Evolutionary conservation across 2,329 filamentous ascomycete species (phyloP).

Genomic region (Apiospora sp.): DNA sequence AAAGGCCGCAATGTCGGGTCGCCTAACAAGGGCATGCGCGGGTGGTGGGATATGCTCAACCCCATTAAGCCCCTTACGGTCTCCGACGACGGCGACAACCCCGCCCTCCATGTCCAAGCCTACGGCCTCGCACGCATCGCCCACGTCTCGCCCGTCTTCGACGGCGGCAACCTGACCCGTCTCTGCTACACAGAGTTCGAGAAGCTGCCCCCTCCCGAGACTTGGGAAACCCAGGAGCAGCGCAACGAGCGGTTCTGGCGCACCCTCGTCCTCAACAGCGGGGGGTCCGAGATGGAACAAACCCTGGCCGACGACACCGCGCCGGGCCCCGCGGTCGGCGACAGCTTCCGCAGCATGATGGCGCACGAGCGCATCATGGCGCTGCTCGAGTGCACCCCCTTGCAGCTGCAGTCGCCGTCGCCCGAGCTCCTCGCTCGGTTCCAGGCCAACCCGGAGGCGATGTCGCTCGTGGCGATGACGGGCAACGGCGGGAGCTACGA

Average conservation of each 20-base stretch:
- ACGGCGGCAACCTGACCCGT: conserved; percentile 31
- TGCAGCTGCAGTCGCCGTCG: conserved; percentile 26
- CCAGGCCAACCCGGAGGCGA: conserved; percentile 27
- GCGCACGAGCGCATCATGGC: conserved; percentile 32
- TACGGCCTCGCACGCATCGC: conserved; percentile 33
- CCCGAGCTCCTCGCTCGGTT: conserved; percentile 31
- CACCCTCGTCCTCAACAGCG: conserved; percentile 32
- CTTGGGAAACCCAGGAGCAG: conserved; percentile 25
- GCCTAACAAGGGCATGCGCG: conserved; percentile 29
- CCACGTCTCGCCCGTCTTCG: conserved; percentile 34
- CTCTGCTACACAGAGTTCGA: conserved; percentile 33
- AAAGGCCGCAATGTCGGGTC: conserved; percentile 4
- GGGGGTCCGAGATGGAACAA: not conserved
- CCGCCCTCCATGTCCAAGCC: conserved; percentile 31
- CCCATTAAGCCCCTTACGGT: conserved; percentile 31
- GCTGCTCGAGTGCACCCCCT: conserved; percentile 30
- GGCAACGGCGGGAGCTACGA: conserved; percentile 29
- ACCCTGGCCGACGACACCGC: not conserved
- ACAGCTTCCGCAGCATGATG: conserved; percentile 32
- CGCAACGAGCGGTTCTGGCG: conserved; percentile 34
- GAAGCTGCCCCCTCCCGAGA: conserved; percentile 17
- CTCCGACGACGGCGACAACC: conserved; percentile 27
- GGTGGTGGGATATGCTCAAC: conserved; percentile 30
- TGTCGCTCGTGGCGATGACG: conserved; percentile 28
- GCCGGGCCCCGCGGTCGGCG: conserved; percentile 19